Percentiles rank a stretch among this genome's conserved stretches.
phyloP scores from a whole-genome alignment of 2,329 filamentous ascomycete species.

The Talaromyces sp. region DNA sequence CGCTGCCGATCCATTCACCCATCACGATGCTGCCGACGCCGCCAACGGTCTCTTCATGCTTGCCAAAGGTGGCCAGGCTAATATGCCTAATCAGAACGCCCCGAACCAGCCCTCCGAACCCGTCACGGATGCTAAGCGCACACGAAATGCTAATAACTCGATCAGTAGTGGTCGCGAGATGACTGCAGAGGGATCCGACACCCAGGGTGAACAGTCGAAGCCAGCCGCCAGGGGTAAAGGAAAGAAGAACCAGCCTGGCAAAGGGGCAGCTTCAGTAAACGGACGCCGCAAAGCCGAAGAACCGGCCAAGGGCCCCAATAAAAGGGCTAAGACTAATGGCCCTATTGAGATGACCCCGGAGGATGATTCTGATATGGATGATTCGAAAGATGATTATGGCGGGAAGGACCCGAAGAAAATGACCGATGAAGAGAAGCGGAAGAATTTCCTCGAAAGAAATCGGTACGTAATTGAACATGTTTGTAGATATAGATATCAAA shows the following conservation, averaged over 20 bases:
- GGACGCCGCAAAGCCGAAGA: slow-evolving; percentile 78
- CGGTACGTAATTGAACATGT: slow-evolving; percentile 57
- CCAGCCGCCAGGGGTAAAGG: slow-evolving; percentile 62
- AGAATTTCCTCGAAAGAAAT: slow-evolving; percentile 95
- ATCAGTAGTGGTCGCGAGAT: slow-evolving; percentile 61
- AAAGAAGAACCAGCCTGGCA: slow-evolving; percentile 58
- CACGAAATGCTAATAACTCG: slow-evolving; percentile 42
- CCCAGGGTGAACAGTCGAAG: slow-evolving; percentile 63
- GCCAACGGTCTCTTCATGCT: slow-evolving; percentile 92
- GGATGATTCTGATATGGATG: slow-evolving; percentile 51
- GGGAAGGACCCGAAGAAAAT: slow-evolving; percentile 70
- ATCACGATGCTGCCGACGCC: slow-evolving; percentile 87
- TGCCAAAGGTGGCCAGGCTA: slow-evolving; percentile 60
- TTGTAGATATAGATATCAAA: slow-evolving; percentile 15
- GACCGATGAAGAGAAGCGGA: slow-evolving; percentile 97
- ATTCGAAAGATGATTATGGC: slow-evolving; percentile 47
- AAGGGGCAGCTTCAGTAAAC: slow-evolving; percentile 48
- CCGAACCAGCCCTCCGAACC: slow-evolving; percentile 38
- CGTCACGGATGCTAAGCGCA: slow-evolving; percentile 34
- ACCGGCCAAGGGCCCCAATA: slow-evolving; percentile 62
- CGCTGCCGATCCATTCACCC: slow-evolving; percentile 66
- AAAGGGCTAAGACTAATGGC: slow-evolving; percentile 65
- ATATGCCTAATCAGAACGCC: slow-evolving; percentile 46
- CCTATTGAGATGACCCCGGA: slow-evolving; percentile 36
- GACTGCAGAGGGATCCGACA: slow-evolving; percentile 68